Evolutionary conservation across 2,329 filamentous ascomycete genomes (phyloP).

Genomic region (Penicillium polonicum): DNA sequence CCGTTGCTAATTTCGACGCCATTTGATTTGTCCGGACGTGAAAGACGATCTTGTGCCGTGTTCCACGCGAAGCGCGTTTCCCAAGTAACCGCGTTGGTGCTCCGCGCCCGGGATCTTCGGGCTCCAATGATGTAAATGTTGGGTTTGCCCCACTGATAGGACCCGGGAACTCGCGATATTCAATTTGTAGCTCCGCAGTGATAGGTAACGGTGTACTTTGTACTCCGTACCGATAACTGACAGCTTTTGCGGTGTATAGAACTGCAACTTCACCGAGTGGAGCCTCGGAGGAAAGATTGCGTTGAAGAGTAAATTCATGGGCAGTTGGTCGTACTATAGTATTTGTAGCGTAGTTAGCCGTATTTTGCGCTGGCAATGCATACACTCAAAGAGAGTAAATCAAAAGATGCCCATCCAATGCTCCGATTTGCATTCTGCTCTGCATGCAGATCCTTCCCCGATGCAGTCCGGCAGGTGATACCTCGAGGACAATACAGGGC

Average conservation of each 20-base stretch:
- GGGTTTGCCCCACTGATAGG: conserved; percentile 20
- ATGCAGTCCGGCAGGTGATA: conserved; percentile 21
- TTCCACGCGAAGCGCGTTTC: conserved; percentile 26
- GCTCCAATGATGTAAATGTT: conserved; percentile 17
- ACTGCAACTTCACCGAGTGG: conserved; percentile 6
- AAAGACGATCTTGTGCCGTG: conserved; percentile 3
- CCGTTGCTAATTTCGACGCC: not conserved
- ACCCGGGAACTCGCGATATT: conserved; percentile 18
- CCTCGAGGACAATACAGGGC: conserved; percentile 13
- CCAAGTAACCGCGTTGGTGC: conserved; percentile 30
- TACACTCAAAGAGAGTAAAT: conserved; percentile 2
- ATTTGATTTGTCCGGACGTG: not conserved
- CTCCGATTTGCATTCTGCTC: conserved; percentile 15
- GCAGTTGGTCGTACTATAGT: not conserved
- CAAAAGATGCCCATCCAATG: conserved; percentile 17
- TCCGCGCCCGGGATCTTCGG: conserved; percentile 23
- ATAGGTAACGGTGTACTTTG: conserved; percentile 6
- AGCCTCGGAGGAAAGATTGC: not conserved
- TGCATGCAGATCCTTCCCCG: conserved; percentile 17
- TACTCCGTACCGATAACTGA: not conserved
- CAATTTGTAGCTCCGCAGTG: conserved; percentile 5
- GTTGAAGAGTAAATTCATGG: not conserved
- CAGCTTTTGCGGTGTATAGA: conserved; percentile 21
- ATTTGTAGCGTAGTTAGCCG: not conserved
- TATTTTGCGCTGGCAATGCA: not conserved